Evolutionary conservation across 1,284 basidiomycete genomes (phyloP), one percentile per base, ranked within the genome.

Genomic region (Marasmius oreades): DNA sequence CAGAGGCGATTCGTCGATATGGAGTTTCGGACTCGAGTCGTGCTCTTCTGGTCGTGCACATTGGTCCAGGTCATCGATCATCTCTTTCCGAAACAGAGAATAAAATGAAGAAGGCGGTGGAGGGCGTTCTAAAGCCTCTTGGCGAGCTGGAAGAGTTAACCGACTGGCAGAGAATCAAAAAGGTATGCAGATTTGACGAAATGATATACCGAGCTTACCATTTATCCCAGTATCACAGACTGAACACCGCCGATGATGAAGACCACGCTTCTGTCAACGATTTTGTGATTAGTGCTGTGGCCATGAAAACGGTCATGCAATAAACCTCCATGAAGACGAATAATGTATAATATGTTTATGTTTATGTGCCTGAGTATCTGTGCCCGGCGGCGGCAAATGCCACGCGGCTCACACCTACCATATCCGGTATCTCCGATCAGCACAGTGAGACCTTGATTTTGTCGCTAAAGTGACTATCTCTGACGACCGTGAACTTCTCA

Each of bases 1-100:
- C 86, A 2, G 94, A 97, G 64, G 89, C 90, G 0, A 84, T 97
- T 59, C 80, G 85, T 55, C 81, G 90, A 56, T 95, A 93, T 64
- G 94, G 95, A 4, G 78, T 96, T 3, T 86, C 86, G 0, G 84
- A 90, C 39, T 70, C 68, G 4, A 86, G 82, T n/a, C 78, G 74
- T 0, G 74, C 84, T 10, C 74, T 95, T n/a, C 66, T 94, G 16
- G 83, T 95, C 6, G 86, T 95, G 11, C 80, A 85, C 7, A 79
- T 95, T 34, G 75, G 75, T 5, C 72, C 77, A 10, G 71, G 74
- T 16, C 70, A 71, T n/a, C 55, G 67, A 20, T 28, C 26, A 28
- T n/a, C 23, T 3, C 58, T 65, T 2, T 57, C 65, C 2, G 67
- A 75, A 34, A 64, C 88, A 12, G 69, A 79, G 61, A 60, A 64